Evolutionary conservation across 2,329 filamentous ascomycete species (phyloP), one percentile per base, ranked within the genome.

Genomic region (Periconia digitata): DNA sequence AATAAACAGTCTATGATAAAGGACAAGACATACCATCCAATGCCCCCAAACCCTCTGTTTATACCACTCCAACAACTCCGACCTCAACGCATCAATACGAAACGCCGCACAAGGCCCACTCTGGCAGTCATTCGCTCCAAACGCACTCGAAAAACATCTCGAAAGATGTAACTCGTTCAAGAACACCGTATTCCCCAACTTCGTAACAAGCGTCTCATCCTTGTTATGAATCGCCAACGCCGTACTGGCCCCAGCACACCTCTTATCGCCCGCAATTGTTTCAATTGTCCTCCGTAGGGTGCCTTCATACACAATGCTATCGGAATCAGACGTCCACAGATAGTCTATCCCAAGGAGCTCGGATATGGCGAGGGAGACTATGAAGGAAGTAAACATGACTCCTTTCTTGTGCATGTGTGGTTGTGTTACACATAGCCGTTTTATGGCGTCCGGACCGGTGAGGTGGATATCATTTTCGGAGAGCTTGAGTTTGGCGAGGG

Each of bases 381-480:
- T 56, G 45, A 71, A 67, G 12, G 66, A 60, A 6, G 67, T 70
- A 42, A 73, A 73, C 67, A 72, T 71, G 40, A 73, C 67, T 7
- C 64, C 70, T 38, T 72, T 73, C 50, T 73, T 73, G 59, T 69
- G 67, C 51, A 66, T 53, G 43, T 73, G 70, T 2, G 67, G 70
- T 50, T 73, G 69, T 23, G 59, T 62, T 15, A 72, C 47, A 44
- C 68, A 72, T 12, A 71, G 48, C 13, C 47, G 48, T 10, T 51
- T 58, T 12, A 64, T 40, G 1, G 44, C 41, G 27, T 45, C 38
- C 20, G 39, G 24, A 20, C 39, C 40, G 17, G 20, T 22, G 23
- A 44, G 3, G 13, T 35, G 44, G 7, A 47, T 27, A 13, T 41
- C 23, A 13, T 46, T 27, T 13, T 45, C 42, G 3, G 20, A 12